A percentile compares a stretch with the other conserved stretches of the same genome.
These are phyloP conservation scores for Aspergillus ochraceoroseus DNA, from an alignment of 2,329 filamentous ascomycete species.

Conservation along the genomic window DNA sequence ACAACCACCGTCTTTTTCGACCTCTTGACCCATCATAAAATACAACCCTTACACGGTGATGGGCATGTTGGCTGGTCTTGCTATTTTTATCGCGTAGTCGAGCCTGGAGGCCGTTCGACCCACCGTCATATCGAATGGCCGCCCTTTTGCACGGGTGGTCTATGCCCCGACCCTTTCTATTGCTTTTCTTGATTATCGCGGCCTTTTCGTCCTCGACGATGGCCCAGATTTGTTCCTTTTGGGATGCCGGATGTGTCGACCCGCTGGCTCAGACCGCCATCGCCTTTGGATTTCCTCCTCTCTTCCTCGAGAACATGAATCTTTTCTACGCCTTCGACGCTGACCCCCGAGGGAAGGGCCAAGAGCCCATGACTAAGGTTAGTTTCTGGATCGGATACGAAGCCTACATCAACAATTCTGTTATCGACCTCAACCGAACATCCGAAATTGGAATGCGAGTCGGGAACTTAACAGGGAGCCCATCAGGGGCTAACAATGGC, in stretches of 20 bases:
- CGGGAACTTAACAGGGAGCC: slow-evolving; percentile 36
- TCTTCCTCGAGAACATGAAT: slow-evolving; percentile 32
- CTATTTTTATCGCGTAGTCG: slow-evolving; percentile 16
- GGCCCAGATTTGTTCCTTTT: slow-evolving; percentile 36
- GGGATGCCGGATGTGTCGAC: slow-evolving; percentile 35
- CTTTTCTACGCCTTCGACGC: slow-evolving; percentile 38
- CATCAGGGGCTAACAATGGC: slow-evolving; percentile 34
- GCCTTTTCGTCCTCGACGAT: slow-evolving; percentile 19
- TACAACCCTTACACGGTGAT: slow-evolving; percentile 16
- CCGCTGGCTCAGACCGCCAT: slow-evolving; percentile 37
- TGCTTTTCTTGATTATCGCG: slow-evolving; percentile 23
- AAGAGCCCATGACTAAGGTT: slow-evolving; percentile 35
- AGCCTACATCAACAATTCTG: slow-evolving; percentile 25
- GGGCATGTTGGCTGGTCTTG: slow-evolving; percentile 26
- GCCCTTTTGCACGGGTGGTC: slow-evolving; percentile 12
- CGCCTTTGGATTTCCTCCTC: slow-evolving; percentile 31
- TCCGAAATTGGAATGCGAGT: slow-evolving; percentile 36
- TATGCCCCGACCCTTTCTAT: slow-evolving; percentile 15
- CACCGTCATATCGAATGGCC: slow-evolving; percentile 21
- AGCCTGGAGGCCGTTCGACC: slow-evolving; percentile 22
- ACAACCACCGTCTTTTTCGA: slow-evolving; percentile 4
- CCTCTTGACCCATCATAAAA: slow-evolving; percentile 4
- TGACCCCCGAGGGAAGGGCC: slow-evolving; percentile 28
- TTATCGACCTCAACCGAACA: slow-evolving; percentile 33
- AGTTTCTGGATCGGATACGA: slow-evolving; percentile 37